Evolutionary conservation across 495 filamentous ascomycete genomes (phyloP), one percentile per base, ranked within the genome.

Genomic region (Poronia punctata): DNA sequence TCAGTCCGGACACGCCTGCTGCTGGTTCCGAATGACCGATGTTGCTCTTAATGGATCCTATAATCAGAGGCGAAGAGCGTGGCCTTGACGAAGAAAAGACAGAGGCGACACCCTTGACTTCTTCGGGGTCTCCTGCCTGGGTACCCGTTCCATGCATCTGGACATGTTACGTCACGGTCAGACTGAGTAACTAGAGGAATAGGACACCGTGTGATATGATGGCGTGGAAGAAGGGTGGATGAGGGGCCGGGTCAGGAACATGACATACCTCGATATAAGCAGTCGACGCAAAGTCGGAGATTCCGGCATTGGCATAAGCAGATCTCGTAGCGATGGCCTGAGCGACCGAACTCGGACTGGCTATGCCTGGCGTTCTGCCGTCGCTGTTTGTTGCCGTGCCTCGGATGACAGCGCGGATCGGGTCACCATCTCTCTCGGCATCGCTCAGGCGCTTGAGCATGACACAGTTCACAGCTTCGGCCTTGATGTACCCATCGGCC

Each of bases 71-170:
- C 3, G 4, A 21, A 4, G 20, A 18, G 3, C n/a, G 10, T 10
- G 5, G 10, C 1, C 32, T 18, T 12, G 10, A 21, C 1, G 32
- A 1, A 1, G 32, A 3, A 12, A 90, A 88, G 16, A 78, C 70
- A 33, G 80, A 76, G n/a, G 75, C 70, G 12, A 85, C 75, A 6
- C 75, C 79, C 16, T 65, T 56, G 68, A 83, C 75, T 49, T 75
- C 68, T 1, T 54, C 50, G 0, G 70, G 71, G 40, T 80, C 76
- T 3, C 73, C 73, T 1, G 57, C 47, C 25, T 28, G 35, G 5
- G 46, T 50, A 1, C 46, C 46, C 2, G 46, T 50, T 4, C 46
- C 46, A 19, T 45, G 46, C n/a, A n/a, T n/a, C n/a, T n/a, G n/a
- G n/a, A n/a, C n/a, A n/a, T n/a, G n/a, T n/a, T n/a, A n/a, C n/a